phyloP scores from a whole-genome alignment of 108 stramenopile species.

The Asterionellopsis glacialis region DNA sequence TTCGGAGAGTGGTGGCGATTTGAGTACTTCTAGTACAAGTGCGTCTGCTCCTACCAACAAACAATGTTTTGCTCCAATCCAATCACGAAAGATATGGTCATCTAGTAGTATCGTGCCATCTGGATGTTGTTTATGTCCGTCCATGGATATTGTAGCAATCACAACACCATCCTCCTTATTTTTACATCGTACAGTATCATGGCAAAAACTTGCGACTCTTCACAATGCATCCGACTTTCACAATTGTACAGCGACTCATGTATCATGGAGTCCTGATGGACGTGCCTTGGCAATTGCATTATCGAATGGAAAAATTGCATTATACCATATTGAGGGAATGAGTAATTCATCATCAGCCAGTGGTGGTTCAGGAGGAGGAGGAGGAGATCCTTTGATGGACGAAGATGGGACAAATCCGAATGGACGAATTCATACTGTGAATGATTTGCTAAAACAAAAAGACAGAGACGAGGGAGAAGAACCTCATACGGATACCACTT shows the following conservation, averaged over 20 bases:
- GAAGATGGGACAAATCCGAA: slow-evolving; percentile 5
- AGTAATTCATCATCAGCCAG: slow-evolving; percentile 5
- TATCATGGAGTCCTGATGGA: slow-evolving; percentile 77
- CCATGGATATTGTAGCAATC: slow-evolving; percentile 75
- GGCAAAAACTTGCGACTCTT: slow-evolving; percentile 50
- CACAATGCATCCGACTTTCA: slow-evolving; percentile 9
- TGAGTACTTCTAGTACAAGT: too few species aligned
- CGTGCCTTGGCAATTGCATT: slow-evolving; percentile 52
- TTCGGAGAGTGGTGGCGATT: too few species aligned
- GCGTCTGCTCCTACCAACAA: neutral
- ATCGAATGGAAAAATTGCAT: slow-evolving; percentile 29
- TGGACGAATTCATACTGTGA: neutral
- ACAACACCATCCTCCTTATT: slow-evolving; percentile 1
- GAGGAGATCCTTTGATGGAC: slow-evolving; percentile 7
- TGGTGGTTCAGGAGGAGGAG: slow-evolving; percentile 4
- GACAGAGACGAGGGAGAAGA: neutral
- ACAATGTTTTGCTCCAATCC: slow-evolving; percentile 54
- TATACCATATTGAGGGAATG: slow-evolving; percentile 55
- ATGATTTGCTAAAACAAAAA: neutral
- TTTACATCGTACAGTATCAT: slow-evolving; percentile 64
- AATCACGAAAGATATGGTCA: slow-evolving; percentile 39
- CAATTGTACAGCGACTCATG: slow-evolving; percentile 13
- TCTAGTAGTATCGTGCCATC: slow-evolving; percentile 10
- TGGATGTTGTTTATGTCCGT: slow-evolving; percentile 60
- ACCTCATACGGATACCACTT: neutral